These are phyloP conservation scores for Marasmius sp. DNA, from an alignment of 1,284 basidiomycete species.

Conservation along the genomic window DNA sequence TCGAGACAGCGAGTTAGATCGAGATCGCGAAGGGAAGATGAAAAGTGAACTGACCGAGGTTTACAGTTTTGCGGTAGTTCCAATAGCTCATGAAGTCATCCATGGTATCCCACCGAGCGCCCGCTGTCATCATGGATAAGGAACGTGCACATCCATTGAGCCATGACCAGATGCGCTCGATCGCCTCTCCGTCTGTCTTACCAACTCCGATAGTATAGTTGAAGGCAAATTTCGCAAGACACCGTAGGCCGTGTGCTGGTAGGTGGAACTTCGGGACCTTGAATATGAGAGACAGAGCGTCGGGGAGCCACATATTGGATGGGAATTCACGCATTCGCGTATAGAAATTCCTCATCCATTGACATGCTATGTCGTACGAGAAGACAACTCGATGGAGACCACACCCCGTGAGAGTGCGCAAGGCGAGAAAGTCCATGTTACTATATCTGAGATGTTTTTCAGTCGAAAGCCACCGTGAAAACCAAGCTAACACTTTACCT, in stretches of 20 bases:
- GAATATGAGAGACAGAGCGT: too few species aligned
- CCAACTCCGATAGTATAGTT: slow-evolving; percentile 22
- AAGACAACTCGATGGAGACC: slow-evolving; percentile 4
- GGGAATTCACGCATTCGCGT: not conserved
- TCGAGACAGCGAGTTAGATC: too few species aligned
- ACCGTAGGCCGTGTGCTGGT: not conserved
- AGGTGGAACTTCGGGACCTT: slow-evolving; percentile 5
- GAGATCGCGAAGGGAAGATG: too few species aligned
- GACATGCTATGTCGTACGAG: slow-evolving; percentile 17
- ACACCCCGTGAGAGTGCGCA: too few species aligned
- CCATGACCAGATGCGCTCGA: slow-evolving; percentile 27
- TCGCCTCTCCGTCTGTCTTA: slow-evolving; percentile 27
- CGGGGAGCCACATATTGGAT: too few species aligned
- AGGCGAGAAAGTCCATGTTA: slow-evolving; percentile 19
- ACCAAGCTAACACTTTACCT: slow-evolving; percentile 7
- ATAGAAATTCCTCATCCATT: slow-evolving; percentile 12
- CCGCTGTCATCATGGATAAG: slow-evolving; percentile 31
- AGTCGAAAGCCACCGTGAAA: not conserved
- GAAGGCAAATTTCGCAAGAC: slow-evolving; percentile 18
- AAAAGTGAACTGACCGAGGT: slow-evolving; percentile 16
- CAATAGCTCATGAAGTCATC: slow-evolving; percentile 28
- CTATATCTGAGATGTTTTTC: slow-evolving; percentile 4
- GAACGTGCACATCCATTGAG: slow-evolving; percentile 23
- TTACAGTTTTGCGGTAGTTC: slow-evolving; percentile 25
- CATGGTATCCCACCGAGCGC: slow-evolving; percentile 24